These are phyloP conservation scores for Paracorniculantispora psalliotae DNA, from an alignment of 2,329 filamentous ascomycete species.

Conservation along the genomic window DNA sequence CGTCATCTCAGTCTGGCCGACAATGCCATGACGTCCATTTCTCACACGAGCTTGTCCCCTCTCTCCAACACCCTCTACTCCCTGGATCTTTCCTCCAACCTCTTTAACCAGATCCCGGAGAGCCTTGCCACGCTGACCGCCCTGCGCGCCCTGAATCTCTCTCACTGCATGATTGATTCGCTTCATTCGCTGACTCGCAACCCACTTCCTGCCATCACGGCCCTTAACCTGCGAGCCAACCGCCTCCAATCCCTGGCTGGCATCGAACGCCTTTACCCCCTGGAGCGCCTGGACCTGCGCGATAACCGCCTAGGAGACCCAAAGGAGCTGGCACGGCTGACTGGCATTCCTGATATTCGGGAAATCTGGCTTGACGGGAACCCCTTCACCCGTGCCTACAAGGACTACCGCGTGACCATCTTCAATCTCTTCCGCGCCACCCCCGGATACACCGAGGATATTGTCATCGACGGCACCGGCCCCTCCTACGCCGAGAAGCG, in stretches of 20 bases:
- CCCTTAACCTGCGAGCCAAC: slow-evolving; percentile 86
- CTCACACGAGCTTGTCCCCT: slow-evolving; percentile 69
- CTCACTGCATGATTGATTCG: slow-evolving; percentile 96
- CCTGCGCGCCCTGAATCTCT: slow-evolving; percentile 87
- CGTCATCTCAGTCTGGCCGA: slow-evolving; percentile 88
- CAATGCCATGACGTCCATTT: slow-evolving; percentile 80
- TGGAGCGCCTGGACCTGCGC: slow-evolving; percentile 85
- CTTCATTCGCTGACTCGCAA: slow-evolving; percentile 81
- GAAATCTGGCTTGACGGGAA: slow-evolving; percentile 93
- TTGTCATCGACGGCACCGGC: slow-evolving; percentile 78
- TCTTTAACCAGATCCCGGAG: slow-evolving; percentile 92
- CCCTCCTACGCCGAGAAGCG: slow-evolving; percentile 84
- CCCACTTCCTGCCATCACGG: slow-evolving; percentile 87
- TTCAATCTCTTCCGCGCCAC: slow-evolving; percentile 94
- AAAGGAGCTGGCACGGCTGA: slow-evolving; percentile 81
- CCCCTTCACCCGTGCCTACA: slow-evolving; percentile 82
- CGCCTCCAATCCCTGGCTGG: slow-evolving; percentile 82
- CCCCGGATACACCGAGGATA: slow-evolving; percentile 84
- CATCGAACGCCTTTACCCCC: slow-evolving; percentile 78
- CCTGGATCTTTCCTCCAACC: slow-evolving; percentile 85
- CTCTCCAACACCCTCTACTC: slow-evolving; percentile 86
- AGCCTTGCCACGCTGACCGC: slow-evolving; percentile 80
- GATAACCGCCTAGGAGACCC: slow-evolving; percentile 92
- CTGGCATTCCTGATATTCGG: slow-evolving; percentile 82
- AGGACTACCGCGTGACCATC: slow-evolving; percentile 79